Evolutionary conservation across 2,329 filamentous ascomycete species (phyloP), one percentile per base, ranked within the genome.

Genomic region (Pseudogymnoascus sp.): DNA sequence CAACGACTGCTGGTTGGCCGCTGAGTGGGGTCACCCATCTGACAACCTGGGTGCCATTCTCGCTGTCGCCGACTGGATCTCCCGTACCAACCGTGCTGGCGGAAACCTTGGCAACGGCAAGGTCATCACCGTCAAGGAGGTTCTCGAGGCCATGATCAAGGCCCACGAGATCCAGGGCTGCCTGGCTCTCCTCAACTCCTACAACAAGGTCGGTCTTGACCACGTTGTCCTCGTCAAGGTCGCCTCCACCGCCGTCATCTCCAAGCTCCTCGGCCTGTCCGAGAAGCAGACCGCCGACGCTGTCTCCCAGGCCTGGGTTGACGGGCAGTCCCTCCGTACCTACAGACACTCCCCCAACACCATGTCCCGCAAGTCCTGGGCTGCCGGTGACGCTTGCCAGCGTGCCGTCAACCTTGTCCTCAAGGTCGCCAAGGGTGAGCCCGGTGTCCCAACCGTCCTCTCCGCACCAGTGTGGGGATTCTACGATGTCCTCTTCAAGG

Each of bases 321-420:
- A 99, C 73, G 94, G 94, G 61, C 93, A 97, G 81, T 89, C 86
- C 72, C 83, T 99, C 79, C 89, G 94, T 68, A 99, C 94, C 64
- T 99, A 99, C 85, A 86, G 94, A 70, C 94, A 99, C 81, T 86
- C 90, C 58, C 94, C 94, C 71, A 99, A 99, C 82, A 97, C 94
- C 80, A 99, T 99, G 94, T 97, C 92, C 63, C 87, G 94, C 73
- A 99, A 99, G 83, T 97, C 92, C 14, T 99, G 94, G 94, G 94
- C 94, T 71, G 94, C 94, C 66, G 94, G 94, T 77, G 94, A 99
- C 73, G 94, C 94, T 66, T 99, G 94, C 81, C 91, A 97, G 78
- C 88, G 90, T 68, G 91, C 92, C 63, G 92, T 97, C 68, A 95
- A 93, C 80, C 82, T 96, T 59, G 90, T 87, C 33, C 81, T 97